Evolutionary conservation across 1,139 yeast genomes (phyloP).

Genomic region (Saccharomycopsis hybrid): DNA sequence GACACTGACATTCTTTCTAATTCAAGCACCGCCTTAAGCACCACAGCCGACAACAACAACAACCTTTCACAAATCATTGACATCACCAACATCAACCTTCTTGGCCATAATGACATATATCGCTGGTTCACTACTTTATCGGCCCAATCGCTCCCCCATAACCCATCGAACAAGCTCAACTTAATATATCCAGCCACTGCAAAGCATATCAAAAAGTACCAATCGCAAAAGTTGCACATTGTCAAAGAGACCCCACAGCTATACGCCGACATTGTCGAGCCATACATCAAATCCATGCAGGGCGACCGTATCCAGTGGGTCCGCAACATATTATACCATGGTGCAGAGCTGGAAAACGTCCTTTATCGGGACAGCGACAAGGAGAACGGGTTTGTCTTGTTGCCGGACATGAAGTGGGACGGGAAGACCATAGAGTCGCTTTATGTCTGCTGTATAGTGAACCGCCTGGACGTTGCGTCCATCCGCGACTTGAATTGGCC

Average conservation of each 20-base stretch:
- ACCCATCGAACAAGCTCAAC: constrained; percentile 67
- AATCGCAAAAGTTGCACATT: constrained; percentile 49
- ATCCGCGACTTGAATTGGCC: constrained; percentile 62
- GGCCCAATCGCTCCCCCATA: constrained; percentile 38
- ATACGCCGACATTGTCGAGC: constrained; percentile 56
- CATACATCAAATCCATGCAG: constrained; percentile 70
- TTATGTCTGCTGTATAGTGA: constrained; percentile 74
- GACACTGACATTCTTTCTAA: constrained; percentile 17
- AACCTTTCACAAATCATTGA: constrained; percentile 24
- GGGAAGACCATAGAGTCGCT: constrained; percentile 59
- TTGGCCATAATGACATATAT: constrained; percentile 75
- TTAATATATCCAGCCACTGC: constrained; percentile 87
- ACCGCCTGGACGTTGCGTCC: constrained; percentile 62
- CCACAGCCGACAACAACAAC: constrained; percentile 3
- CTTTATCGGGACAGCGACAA: constrained; percentile 55
- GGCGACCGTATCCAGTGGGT: constrained; percentile 89
- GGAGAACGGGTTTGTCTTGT: constrained; percentile 48
- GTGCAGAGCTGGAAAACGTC: constrained; percentile 79
- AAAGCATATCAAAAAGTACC: constrained; percentile 72
- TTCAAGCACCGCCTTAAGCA: neutral
- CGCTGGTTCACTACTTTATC: constrained; percentile 65
- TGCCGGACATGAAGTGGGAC: constrained; percentile 95
- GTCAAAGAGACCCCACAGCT: constrained; percentile 76
- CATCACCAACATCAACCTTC: constrained; percentile 31
- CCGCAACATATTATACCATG: constrained; percentile 69